Conservation (phyloP, 1,284 basidiomycete genomes). For the Ceratobasidium sp. region DNA sequence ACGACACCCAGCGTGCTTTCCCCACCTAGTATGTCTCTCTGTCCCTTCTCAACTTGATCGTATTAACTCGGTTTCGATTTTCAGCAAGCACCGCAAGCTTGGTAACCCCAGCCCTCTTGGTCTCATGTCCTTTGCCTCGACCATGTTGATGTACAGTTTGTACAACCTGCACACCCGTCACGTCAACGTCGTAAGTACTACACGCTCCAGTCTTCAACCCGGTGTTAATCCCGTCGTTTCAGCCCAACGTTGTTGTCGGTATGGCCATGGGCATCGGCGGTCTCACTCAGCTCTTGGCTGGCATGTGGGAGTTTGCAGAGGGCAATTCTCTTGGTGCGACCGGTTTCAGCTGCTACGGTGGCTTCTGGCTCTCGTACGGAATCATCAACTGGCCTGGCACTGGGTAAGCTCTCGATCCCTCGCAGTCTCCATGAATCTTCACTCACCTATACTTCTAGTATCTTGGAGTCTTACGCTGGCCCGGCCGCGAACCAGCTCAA, state of each 20-base stretch:
- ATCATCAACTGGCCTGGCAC: constrained; percentile 50
- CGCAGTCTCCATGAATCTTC: neutral
- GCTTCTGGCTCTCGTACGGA: constrained; percentile 54
- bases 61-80: neutral
- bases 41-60: neutral
- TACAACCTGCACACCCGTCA: constrained; percentile 53
- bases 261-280: constrained; percentile 56
- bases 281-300: constrained; percentile 59
- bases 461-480: constrained; percentile 44
- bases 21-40: constrained; percentile 6
- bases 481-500: constrained; percentile 37
- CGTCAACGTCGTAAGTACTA: constrained; percentile 9
- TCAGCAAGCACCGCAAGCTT: constrained; percentile 53
- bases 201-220: too few relatives aligned
- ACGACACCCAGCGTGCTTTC: constrained; percentile 31
- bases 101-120: constrained; percentile 65
- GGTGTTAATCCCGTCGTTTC: neutral
- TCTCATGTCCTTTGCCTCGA: constrained; percentile 62
- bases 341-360: constrained; percentile 56
- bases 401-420: constrained; percentile 10
- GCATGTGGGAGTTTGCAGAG: constrained; percentile 54
- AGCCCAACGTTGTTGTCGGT: constrained; percentile 59
- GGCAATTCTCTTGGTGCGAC: constrained; percentile 64
- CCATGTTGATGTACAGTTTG: constrained; percentile 65
- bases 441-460: constrained; percentile 4